A percentile compares a stretch with the other conserved stretches of the same genome.
Evolutionary conservation across 208 protist species (phyloP).

Genomic region (Acanthamoeba quina): DNA sequence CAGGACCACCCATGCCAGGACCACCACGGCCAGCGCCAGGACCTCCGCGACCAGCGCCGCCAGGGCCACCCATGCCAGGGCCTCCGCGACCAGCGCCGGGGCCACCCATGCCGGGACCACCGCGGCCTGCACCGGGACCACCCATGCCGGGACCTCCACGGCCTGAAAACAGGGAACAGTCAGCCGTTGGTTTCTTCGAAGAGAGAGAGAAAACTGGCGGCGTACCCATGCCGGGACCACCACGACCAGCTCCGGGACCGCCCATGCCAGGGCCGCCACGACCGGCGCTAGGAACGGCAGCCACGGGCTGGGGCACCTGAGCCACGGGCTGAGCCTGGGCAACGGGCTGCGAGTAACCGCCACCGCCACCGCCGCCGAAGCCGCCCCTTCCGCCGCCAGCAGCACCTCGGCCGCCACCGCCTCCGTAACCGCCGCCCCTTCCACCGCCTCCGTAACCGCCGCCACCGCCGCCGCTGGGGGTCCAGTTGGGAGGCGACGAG

Average conservation of each 20-base stretch:
- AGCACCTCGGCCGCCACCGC: neutral
- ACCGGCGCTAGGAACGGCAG: neutral
- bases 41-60: neutral
- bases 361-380: slow-evolving; percentile 56
- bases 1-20: slow-evolving; percentile 62
- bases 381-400: slow-evolving; percentile 1
- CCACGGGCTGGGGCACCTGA: neutral
- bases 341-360: neutral
- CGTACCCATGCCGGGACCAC: slow-evolving; percentile 4
- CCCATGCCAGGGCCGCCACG: neutral
- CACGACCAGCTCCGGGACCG: neutral
- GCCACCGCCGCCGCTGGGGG: slow-evolving; percentile 6
- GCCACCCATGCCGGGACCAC: slow-evolving; percentile 59
- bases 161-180: neutral
- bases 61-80: slow-evolving; percentile 47
- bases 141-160: neutral
- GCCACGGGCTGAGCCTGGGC: slow-evolving; percentile 27
- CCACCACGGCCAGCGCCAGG: slow-evolving; percentile 54
- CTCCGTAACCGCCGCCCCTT: neutral
- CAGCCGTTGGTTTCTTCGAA: neutral
- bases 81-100: slow-evolving; percentile 65
- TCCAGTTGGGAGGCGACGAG: slow-evolving; percentile 56
- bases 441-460: slow-evolving; percentile 19
- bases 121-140: slow-evolving; percentile 57
- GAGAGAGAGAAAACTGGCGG: neutral